These are phyloP conservation scores for Stropharia rugosoannulata DNA, from an alignment of 768 basidiomycete species.

Conservation along the genomic window DNA sequence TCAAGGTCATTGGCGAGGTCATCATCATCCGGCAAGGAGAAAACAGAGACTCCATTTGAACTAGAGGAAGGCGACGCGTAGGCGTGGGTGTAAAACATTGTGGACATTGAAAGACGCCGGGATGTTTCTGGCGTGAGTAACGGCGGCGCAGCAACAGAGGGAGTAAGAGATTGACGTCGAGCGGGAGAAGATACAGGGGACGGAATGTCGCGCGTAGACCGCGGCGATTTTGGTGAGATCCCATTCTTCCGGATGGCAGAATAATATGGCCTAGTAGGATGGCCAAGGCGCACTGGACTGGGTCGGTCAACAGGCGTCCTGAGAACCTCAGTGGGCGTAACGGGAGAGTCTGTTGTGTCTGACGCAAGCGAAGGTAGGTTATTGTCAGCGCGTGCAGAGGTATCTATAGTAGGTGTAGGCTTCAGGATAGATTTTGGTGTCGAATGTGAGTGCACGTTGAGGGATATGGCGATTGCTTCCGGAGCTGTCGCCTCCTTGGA, in stretches of 20 bases:
- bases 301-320: constrained; percentile 5
- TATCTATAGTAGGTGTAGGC: not conserved
- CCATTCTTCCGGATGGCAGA: constrained; percentile 49
- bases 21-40: constrained; percentile 19
- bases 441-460: constrained; percentile 10
- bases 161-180: not conserved
- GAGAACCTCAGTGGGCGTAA: not conserved
- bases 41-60: constrained; percentile 13
- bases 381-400: not conserved
- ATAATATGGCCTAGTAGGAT: constrained; percentile 55
- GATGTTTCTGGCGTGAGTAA: constrained; percentile 13
- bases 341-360: not conserved
- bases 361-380: not conserved
- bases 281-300: constrained; percentile 38
- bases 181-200: constrained; percentile 1
- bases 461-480: constrained; percentile 24
- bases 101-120: constrained; percentile 21
- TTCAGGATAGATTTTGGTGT: not conserved
- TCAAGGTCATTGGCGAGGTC: not conserved
- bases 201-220: constrained; percentile 33
- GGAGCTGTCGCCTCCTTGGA: constrained; percentile 15
- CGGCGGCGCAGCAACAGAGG: constrained; percentile 24
- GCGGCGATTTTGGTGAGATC: constrained; percentile 28
- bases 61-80: constrained; percentile 5
- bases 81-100: constrained; percentile 15